Evolutionary conservation across 768 basidiomycete genomes (phyloP), one percentile per base, ranked within the genome.

Genomic region (Rhodotorula diobovata): DNA sequence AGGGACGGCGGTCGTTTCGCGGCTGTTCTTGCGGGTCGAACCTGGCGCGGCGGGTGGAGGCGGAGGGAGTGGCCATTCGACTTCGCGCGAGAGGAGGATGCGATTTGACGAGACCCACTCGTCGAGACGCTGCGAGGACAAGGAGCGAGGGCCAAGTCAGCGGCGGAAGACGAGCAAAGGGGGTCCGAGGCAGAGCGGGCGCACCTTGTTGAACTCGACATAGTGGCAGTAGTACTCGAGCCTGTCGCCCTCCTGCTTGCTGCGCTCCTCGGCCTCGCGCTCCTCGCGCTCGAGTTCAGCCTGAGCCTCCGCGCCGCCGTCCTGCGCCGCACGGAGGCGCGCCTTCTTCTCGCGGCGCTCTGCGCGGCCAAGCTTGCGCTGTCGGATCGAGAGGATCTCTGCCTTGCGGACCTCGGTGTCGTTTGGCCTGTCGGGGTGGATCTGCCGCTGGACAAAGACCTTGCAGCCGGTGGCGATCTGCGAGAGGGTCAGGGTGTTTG

Each of bases 151-250:
- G 10, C 5, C 39, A 37, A 23, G 39, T 16, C 34, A 16, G 25
- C 10, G 10, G 18, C 25, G 37, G 34, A 11, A 4, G 43, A 35
- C 28, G 34, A 48, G 21, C 39, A 35, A 10, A 12, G n/a, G 28
- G 30, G 15, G n/a, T n/a, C 25, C 25, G 1, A 16, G 46, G 23
- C 14, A 21, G 23, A 18, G 55, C 14, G n/a, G 10, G 30, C 72
- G 41, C 39, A 77, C 77, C 81, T 99, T 99, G 84, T 99, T 99
- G 85, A 97, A 98, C 74, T 91, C 87, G 77, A 97, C 93, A 89
- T 95, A 99, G 79, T 99, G 96, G 30, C 98, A 92, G 78, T 98
- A 99, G 83, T 88, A 98, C 80, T 98, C 94, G 32, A 75, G 67
- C 9, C 51, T 46, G 45, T 72, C 71, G 80, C 87, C 86, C 76